These are phyloP conservation scores for Calamus simplicifolius DNA, from an alignment of 176 grass and related monocot genomes.

Conservation along the genomic window DNA sequence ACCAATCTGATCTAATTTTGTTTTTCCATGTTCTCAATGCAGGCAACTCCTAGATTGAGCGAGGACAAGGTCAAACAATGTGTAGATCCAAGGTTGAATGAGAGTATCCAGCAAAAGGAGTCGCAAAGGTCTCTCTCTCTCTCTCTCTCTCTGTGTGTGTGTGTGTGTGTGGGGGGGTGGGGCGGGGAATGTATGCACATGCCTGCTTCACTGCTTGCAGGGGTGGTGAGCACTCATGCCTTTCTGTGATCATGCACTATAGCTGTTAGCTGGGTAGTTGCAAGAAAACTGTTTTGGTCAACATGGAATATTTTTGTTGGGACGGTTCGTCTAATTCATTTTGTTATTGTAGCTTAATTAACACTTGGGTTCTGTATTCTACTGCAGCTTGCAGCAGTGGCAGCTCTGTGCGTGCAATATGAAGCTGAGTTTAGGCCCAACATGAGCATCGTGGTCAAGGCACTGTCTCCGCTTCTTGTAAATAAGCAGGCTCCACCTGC, in stretches of 20 bases:
- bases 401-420: slow-evolving; percentile 85
- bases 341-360: background rate
- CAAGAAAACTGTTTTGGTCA: too few relatives aligned
- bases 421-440: slow-evolving; percentile 85
- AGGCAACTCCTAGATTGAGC: slow-evolving; percentile 74
- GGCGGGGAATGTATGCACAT: too few relatives aligned
- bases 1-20: background rate
- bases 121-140: slow-evolving; percentile 64
- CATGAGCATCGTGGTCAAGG: slow-evolving; percentile 89
- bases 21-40: slow-evolving; percentile 10
- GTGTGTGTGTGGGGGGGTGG: too few relatives aligned
- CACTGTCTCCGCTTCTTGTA: slow-evolving; percentile 59
- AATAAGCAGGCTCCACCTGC: slow-evolving; percentile 33
- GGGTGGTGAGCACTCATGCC: too few relatives aligned
- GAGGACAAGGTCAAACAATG: slow-evolving; percentile 89
- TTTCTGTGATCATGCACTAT: too few relatives aligned
- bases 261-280: too few relatives aligned
- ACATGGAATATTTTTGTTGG: too few relatives aligned
- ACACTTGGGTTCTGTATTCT: too few relatives aligned
- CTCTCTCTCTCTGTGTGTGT: background rate
- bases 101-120: slow-evolving; percentile 71
- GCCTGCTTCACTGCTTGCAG: too few relatives aligned
- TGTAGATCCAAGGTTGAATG: slow-evolving; percentile 71
- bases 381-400: slow-evolving; percentile 65
- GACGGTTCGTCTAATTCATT: background rate